Base-by-base conservation (phyloP, 441 rosid species). In the Adansonia madagascariensis region DNA sequence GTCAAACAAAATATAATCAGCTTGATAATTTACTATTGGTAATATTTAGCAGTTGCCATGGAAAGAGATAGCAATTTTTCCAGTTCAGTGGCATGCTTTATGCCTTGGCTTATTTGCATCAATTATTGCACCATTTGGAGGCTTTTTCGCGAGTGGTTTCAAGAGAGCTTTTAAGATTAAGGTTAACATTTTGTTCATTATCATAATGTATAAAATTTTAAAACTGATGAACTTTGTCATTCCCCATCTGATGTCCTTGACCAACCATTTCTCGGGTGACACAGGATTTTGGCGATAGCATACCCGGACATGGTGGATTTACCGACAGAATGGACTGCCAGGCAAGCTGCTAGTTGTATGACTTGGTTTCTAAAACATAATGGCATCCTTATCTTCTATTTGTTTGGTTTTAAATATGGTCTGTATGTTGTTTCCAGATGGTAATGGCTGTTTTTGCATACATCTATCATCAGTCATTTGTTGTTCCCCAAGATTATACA, bases 291-390 rank as follows among this genome's bases (percentile, higher is more conserved):
- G 98, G 98, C 22, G 98, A 93, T 80, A 91, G 92, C 77, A 95
- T 93, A 81, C 97, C 98, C 10, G 98, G 97, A 79, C 98, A 94
- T 80, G 98, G 97, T 39, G 98, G 98, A 52, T 85, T 94, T 83
- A 94, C 98, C 0, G 98, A 94, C 83, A 84, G 95, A 89, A 94
- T 93, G 98, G 98, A 94, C 80, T 94, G 98, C 85, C 98, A 94
- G 90, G 98, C 89, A 80, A 83, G 76, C 79, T 55, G 8, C 72
- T 76, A 66, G 31, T 27, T 6, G 18, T 49, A 20, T 68, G 56
- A 22, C 56, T 67, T 67, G 56, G 22, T 46, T 46, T 46, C 39
- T 20, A 46, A 18, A 67, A 46, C 35, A 67, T 41, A 6, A 9
- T 44, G 52, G 14, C 52, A 41, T 41, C 50, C 31, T 41, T 8